These are phyloP conservation scores for Jaminaea rosea DNA, from an alignment of 1,284 basidiomycete species.

Conservation along the genomic window DNA sequence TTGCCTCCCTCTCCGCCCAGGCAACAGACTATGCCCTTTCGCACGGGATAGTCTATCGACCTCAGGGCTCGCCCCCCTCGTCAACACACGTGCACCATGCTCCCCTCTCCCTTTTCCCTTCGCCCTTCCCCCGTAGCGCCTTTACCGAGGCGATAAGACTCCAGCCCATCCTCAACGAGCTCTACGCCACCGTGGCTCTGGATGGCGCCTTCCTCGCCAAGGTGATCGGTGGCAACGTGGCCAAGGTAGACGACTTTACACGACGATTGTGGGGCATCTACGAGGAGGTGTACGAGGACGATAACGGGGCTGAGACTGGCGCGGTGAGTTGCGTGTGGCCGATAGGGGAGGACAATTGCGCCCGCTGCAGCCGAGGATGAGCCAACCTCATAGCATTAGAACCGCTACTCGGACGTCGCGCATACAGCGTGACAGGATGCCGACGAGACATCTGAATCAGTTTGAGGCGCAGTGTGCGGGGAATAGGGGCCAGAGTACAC, in stretches of 20 bases:
- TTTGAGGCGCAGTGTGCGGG: no score
- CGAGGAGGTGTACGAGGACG: conserved; percentile 61
- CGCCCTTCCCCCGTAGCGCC: conserved; percentile 68
- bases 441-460: no score
- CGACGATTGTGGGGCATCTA: conserved; percentile 76
- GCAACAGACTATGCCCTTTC: conserved; percentile 77
- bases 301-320: conserved; percentile 25
- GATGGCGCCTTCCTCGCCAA: conserved; percentile 70
- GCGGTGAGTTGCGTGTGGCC: conserved; percentile 41
- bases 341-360: neutral
- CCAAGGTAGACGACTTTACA: conserved; percentile 77
- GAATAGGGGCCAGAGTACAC: no score
- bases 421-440: no score
- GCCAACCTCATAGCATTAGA: neutral
- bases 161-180: conserved; percentile 70
- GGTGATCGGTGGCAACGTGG: conserved; percentile 72
- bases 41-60: conserved; percentile 74
- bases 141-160: conserved; percentile 63
- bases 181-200: conserved; percentile 75
- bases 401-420: conserved; percentile 3
- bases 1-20: conserved; percentile 56
- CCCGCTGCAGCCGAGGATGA: neutral
- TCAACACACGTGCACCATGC: conserved; percentile 64
- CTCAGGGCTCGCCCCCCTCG: conserved; percentile 49
- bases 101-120: conserved; percentile 75